Evolutionary conservation across 352 stramenopile genomes (phyloP), one percentile per base, ranked within the genome.

Genomic region (Chrysophaeum taylorii): DNA sequence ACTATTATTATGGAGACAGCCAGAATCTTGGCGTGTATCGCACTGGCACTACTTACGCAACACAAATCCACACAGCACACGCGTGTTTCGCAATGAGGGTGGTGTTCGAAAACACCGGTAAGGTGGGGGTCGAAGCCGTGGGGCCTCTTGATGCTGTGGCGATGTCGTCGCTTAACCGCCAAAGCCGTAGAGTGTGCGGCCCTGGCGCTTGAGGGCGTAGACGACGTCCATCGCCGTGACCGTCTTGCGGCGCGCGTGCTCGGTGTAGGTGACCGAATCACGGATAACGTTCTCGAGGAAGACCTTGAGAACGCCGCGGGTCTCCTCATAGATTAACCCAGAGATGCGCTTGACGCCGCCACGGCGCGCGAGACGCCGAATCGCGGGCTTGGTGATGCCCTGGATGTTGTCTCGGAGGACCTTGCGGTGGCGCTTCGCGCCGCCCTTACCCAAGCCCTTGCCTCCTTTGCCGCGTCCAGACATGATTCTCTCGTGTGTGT

Each of bases 241-340:
- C 25, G 92, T 97, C 88, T 97, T 97, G 52, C 93, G 83, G 73
- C 90, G 88, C 42, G 90, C 92, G 80, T 97, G 90, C 85, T 97
- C 92, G 48, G 91, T 96, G 85, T 96, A 97, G 2, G 88, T 96
- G 27, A 97, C 85, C 45, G 91, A 91, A 80, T 97, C 91, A 76
- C 88, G 83, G 82, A 98, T 97, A n/a, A 97, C 90, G 82, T 97
- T 97, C 82, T 98, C 93, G 18, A 98, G 85, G 84, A 98, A 98
- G 31, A 96, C 92, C 86, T 98, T 98, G 69, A 98, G 87, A 38
- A 98, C 93, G 72, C 93, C 92, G 74, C 92, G 89, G 43, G 92
- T 98, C 82, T 98, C 93, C 82, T 98, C 93, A 81, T 98, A 98
- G 80, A 98, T 98, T 50, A 98, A 85, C 72, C 94, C 92, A 29